phyloP scores from a whole-genome alignment of 2,329 filamentous ascomycete species.

The Exophiala dermatitidis region DNA sequence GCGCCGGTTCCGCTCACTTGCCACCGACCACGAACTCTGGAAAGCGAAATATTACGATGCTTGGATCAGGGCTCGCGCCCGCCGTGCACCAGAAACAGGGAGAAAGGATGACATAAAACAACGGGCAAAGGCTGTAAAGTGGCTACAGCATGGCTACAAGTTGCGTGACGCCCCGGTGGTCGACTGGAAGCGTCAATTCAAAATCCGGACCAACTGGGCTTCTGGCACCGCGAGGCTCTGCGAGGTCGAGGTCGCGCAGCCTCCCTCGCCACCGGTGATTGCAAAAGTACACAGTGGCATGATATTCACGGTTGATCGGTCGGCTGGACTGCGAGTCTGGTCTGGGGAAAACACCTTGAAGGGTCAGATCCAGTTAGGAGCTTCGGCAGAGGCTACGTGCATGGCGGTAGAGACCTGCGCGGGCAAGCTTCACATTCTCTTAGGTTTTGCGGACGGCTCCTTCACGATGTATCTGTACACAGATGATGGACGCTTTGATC shows the following conservation, averaged over 20 bases:
- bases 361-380: slow-evolving; percentile 38
- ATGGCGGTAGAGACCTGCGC: slow-evolving; percentile 54
- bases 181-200: slow-evolving; percentile 86
- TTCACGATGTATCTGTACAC: slow-evolving; percentile 59
- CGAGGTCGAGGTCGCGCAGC: slow-evolving; percentile 60
- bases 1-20: slow-evolving; percentile 62
- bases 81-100: slow-evolving; percentile 19
- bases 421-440: slow-evolving; percentile 50
- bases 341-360: slow-evolving; percentile 58
- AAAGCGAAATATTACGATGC: slow-evolving; percentile 78
- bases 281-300: slow-evolving; percentile 71
- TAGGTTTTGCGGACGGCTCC: slow-evolving; percentile 66
- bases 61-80: slow-evolving; percentile 35
- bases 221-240: slow-evolving; percentile 71
- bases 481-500: slow-evolving; percentile 24
- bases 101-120: slow-evolving; percentile 31
- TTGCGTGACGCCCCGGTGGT: slow-evolving; percentile 47
- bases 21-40: slow-evolving; percentile 83
- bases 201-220: slow-evolving; percentile 84
- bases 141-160: slow-evolving; percentile 54
- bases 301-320: slow-evolving; percentile 66
- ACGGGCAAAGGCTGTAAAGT: slow-evolving; percentile 51
- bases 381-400: slow-evolving; percentile 47
- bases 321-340: slow-evolving; percentile 70
- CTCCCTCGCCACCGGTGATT: slow-evolving; percentile 54